These are phyloP conservation scores for Scleroderma bovista DNA, from an alignment of 768 basidiomycete genomes.

Conservation along the genomic window DNA sequence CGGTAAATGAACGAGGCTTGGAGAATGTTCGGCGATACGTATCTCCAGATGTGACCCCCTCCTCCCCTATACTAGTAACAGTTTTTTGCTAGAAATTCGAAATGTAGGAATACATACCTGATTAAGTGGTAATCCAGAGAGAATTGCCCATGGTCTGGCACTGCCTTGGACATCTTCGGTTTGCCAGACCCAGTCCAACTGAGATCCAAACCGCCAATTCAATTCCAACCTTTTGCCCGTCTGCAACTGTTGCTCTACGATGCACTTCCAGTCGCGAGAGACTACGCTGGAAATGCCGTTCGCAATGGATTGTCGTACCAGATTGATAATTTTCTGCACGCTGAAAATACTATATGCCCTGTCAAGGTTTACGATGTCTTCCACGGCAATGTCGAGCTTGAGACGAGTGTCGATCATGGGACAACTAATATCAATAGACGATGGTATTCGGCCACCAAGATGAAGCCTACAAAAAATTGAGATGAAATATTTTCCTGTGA, in stretches of 20 bases:
- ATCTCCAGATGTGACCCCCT: conserved; percentile 61
- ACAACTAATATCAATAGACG: conserved; percentile 61
- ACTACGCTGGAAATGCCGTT: conserved; percentile 5
- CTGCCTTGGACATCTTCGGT: conserved; percentile 60
- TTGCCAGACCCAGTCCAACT: conserved; percentile 84
- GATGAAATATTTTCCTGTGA: background rate
- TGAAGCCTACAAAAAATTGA: conserved; percentile 45
- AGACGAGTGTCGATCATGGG: conserved; percentile 65
- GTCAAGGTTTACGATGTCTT: conserved; percentile 33
- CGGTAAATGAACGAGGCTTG: conserved; percentile 37
- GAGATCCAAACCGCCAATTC: conserved; percentile 70
- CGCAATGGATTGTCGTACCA: conserved; percentile 57
- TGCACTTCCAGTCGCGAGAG: conserved; percentile 50
- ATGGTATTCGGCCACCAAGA: conserved; percentile 68
- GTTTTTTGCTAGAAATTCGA: conserved; percentile 10
- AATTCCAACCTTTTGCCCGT: conserved; percentile 61
- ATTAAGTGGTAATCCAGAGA: conserved; percentile 69
- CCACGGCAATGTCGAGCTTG: conserved; percentile 60
- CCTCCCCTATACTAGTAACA: conserved; percentile 25
- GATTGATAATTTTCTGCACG: conserved; percentile 53
- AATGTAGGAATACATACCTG: conserved; percentile 40
- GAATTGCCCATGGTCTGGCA: conserved; percentile 61
- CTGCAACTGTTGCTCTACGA: conserved; percentile 49
- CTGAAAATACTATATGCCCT: conserved; percentile 48
- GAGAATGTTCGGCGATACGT: conserved; percentile 65